A percentile compares a stretch with the other conserved stretches of the same genome.
These are phyloP conservation scores for Penicillium bovifimosum DNA, from an alignment of 495 filamentous ascomycete species.

Conservation along the genomic window DNA sequence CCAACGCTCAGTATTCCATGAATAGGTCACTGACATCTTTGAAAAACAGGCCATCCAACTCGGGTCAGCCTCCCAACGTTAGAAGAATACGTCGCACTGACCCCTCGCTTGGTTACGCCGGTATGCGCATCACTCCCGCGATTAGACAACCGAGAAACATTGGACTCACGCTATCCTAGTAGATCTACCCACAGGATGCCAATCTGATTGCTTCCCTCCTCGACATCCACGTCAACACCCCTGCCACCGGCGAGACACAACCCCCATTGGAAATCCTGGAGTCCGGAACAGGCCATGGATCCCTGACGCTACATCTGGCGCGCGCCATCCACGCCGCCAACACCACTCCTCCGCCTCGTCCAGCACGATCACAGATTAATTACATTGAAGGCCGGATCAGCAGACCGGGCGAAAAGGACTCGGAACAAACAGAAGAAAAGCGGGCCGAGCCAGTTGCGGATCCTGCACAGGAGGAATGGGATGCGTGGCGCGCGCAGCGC, in stretches of 20 bases:
- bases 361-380: constrained; percentile 33
- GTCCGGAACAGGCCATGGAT: constrained; percentile 75
- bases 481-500: constrained; percentile 47
- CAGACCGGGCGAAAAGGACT: constrained; percentile 21
- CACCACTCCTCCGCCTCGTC: constrained; percentile 34
- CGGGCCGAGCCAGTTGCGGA: constrained; percentile 1
- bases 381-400: constrained; percentile 26
- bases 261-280: constrained; percentile 63
- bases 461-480: constrained; percentile 27
- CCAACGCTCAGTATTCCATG: neutral
- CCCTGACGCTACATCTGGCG: constrained; percentile 65
- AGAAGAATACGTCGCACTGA: constrained; percentile 62
- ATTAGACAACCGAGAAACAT: neutral
- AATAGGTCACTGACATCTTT: constrained; percentile 1
- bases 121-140: constrained; percentile 37
- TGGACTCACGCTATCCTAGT: constrained; percentile 23
- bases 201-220: constrained; percentile 66
- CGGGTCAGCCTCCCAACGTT: constrained; percentile 59
- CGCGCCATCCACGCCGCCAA: constrained; percentile 74
- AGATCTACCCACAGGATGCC: constrained; percentile 72
- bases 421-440: constrained; percentile 1
- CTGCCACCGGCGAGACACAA: constrained; percentile 23
- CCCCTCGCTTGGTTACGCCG: constrained; percentile 64
- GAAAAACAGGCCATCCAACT: constrained; percentile 36
- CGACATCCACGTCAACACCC: constrained; percentile 57